Base-by-base conservation (phyloP, 1,284 basidiomycete genomes). In the Cutaneotrichosporon curvatum region DNA sequence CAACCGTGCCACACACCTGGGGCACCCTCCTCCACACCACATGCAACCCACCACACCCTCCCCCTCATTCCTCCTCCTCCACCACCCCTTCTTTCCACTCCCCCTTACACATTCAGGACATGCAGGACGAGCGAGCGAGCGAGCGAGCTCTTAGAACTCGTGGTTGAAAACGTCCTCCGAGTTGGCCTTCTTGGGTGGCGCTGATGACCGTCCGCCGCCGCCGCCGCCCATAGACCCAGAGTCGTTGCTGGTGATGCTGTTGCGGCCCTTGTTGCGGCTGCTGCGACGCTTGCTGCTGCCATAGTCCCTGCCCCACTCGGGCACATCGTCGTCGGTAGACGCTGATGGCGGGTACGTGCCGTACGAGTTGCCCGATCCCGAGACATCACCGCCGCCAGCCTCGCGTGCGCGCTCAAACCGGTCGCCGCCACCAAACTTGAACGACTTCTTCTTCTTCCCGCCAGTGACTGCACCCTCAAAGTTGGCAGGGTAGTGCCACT, bases 401-500 rank as follows among this genome's bases (percentile, higher is more conserved):
- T 52, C 53, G 42, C 63, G 59, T 49, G 59, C 54, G 22, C 61
- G 56, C 49, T 65, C 62, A 55, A 61, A 60, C 42, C 65, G 53
- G 50, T 70, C 64, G 23, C 61, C 60, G 11, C 35, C 42, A 9
- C 35, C 35, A 14, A 36, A 18, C 6, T 22, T n/a, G 25, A 40
- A 31, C 20, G 42, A 46, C 35, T 50, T 42, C 38, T 53, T 55
- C 8, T 55, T 57, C 40, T 58, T 49, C 21, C 58, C 60, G 36
- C 61, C 63, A 4, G 51, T 59, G 20, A 61, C 61, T 4, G 67
- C 53, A 25, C 71, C 72, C 48, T 71, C 70, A 51, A 73, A 73
- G 62, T 73, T 73, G 56, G 67, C 65, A 16, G 72, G 72, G 55
- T 73, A 73, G 49, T 71, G 68, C 68, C 70, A 71, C 37, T 67